Evolutionary conservation across 108 stramenopile species (phyloP).

Genomic region (Nannochloropsis oceanica): DNA sequence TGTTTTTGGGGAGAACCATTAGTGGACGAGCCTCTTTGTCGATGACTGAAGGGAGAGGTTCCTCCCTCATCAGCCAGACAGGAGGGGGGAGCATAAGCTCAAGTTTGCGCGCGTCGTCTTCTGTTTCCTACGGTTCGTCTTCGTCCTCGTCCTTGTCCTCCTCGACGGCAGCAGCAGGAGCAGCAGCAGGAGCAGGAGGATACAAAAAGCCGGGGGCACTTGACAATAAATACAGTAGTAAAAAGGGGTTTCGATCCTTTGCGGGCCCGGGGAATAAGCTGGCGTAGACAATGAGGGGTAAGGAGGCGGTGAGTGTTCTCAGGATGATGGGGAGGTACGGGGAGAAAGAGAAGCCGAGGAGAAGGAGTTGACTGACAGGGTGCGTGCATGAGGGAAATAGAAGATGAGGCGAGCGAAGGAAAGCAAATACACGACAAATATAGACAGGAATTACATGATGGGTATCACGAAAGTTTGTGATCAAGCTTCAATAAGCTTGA

Average conservation of each 20-base stretch:
- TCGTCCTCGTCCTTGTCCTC: neutral
- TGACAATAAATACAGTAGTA: neutral
- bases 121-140: neutral
- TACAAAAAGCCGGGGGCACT: neutral
- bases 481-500: too few species aligned
- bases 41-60: neutral
- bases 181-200: neutral
- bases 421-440: too few species aligned
- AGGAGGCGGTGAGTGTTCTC: too few species aligned
- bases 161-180: neutral
- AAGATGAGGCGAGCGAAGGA: too few species aligned
- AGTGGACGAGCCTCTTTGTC: neutral
- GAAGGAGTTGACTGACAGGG: too few species aligned
- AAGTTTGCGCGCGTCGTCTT: neutral
- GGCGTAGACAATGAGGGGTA: neutral
- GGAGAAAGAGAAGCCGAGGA: too few species aligned
- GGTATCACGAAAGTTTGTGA: too few species aligned
- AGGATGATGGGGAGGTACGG: too few species aligned
- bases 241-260: neutral
- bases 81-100: neutral
- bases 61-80: neutral
- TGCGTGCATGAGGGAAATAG: too few species aligned
- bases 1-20: neutral
- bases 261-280: neutral
- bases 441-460: too few species aligned